Evolutionary conservation across 108 stramenopile species (phyloP), one percentile per base, ranked within the genome.

Genomic region (Pelagomonas calceolata): DNA sequence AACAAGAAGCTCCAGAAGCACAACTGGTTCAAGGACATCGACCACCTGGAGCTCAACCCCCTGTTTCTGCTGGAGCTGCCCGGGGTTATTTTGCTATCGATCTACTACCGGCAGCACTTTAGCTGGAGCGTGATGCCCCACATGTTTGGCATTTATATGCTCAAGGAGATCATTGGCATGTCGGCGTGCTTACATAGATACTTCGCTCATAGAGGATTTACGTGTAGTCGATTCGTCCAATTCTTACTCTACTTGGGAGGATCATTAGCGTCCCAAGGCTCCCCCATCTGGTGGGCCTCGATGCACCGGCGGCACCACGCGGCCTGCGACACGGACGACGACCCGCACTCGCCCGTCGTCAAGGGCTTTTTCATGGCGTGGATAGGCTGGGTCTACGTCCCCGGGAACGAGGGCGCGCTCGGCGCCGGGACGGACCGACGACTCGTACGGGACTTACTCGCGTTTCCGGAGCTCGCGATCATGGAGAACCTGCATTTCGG

Each of bases 281-380:
- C 82, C 26, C 86, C 86, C 0, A 76, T 87, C 43, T 87, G 86
- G 86, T 87, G 86, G 86, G 84, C 86, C 14, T 73, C 74, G 0
- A 82, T 84, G 63, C 86, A 87, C 80, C 75, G 82, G 1, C 76
- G 83, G 60, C 86, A 87, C 72, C 86, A 87, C 77, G 85, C 84
- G 3, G 1, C 18, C 7, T 60, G 51, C 51, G 51, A 60, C 51
- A 60, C 51, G 51, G 26, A 60, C 21, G 26, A 81, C 21, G 86
- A 86, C 82, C 86, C 86, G 18, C 86, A 86, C 64, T 79, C 80
- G 31, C 77, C 86, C 43, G 67, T 81, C 45, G 33, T 9, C 36
- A 26, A 12, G 36, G 15, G 15, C 36, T 4, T 9, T 1, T 35
- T 36, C 35, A 37, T 37, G 36, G 67, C 67, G 26, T 67, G 67